Evolutionary conservation across 2,329 filamentous ascomycete genomes (phyloP), one percentile per base, ranked within the genome.

Genomic region (Fusarium sp.): DNA sequence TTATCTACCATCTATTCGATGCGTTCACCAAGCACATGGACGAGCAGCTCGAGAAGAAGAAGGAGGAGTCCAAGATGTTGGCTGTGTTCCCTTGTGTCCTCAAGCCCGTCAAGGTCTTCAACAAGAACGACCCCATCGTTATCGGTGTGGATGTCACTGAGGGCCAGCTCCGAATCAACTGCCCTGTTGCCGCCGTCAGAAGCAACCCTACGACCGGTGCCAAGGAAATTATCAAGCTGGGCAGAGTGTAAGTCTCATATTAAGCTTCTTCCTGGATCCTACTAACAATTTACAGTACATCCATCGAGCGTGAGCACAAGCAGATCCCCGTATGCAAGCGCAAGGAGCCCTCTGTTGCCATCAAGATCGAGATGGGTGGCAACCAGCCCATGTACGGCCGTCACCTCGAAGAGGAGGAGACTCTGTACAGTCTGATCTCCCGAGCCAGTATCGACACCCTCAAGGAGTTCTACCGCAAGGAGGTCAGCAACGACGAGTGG

Each of bases 1-100:
- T 99, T 75, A 99, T 99, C 77, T 99, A 99, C 82, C 96, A 99
- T 81, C 85, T 99, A 60, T 99, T 99, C 80, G 97, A 99, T 81
- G 87, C 92, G 70, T 99, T 99, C 83, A 98, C 93, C 43, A 93
- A 93, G 80, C 95, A 99, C 81, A 97, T 98, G 92, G 90, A 91
- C 31, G 86, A 92, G 74, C 87, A 97, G 72, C 86, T 91, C 31
- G 94, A 95, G 82, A 91, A 95, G 86, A 95, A 94, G 85, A 98
- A 98, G 86, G 95, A 98, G 77, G 95, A 98, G 76, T 93, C 91
- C 76, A 98, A 98, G 85, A 89, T 98, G 84, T 83, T 96, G 75
- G 97, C 96, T 43, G 95, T 99, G 74, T 99, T 98, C 88, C 97
- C 96, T 36, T 98, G 96, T 78, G 92, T 98, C 38, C 88, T 99